Base-by-base conservation (phyloP, 345 rosid genomes). In the Erucastrum elatum region DNA sequence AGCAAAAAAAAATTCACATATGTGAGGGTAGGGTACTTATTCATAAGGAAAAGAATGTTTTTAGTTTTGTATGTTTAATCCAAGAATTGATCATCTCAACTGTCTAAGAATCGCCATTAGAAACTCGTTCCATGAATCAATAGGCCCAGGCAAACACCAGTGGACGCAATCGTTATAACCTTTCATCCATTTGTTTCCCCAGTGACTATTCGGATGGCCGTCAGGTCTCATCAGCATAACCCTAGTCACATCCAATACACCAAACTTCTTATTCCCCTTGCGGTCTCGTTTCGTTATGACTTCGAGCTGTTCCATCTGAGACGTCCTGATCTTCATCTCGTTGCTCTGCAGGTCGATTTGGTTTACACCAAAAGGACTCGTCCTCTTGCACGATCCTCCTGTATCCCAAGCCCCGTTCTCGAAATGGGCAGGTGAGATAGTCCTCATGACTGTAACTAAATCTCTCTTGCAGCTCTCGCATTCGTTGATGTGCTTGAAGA, bases 111-210 rank as follows among this genome's bases (percentile, higher is more conserved):
- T 64, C 8, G 80, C 87, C 82, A 88, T 87, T 68, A 91, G 68
- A 63, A 92, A 82, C 41, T 94, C 96, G 51, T 74, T 93, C 98
- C 98, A 94, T 0, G 78, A 53, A 78, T 93, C 98, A 1, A 92
- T 83, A 0, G 98, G 96, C 2, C 98, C 98, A 0, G 98, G 98
- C 79, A 94, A 72, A 85, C 98, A 94, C 98, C 98, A 90, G 65
- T 91, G 97, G 8, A 88, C 87, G 53, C 97, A 92, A 71, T 92
- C 97, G 17, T 86, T 94, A 31, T 72, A 91, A 3, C 95, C 98
- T 37, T 75, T 89, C 94, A 88, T 90, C 98, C 91, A 87, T 72
- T 86, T 82, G 68, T 94, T 92, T 5, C 88, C 94, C 97, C 93
- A 90, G 63, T 71, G 75, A 29, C 74, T 81, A 27, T 88, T 86